Conservation (phyloP, 2,329 filamentous ascomycete species). For the Diaporthe eres region DNA sequence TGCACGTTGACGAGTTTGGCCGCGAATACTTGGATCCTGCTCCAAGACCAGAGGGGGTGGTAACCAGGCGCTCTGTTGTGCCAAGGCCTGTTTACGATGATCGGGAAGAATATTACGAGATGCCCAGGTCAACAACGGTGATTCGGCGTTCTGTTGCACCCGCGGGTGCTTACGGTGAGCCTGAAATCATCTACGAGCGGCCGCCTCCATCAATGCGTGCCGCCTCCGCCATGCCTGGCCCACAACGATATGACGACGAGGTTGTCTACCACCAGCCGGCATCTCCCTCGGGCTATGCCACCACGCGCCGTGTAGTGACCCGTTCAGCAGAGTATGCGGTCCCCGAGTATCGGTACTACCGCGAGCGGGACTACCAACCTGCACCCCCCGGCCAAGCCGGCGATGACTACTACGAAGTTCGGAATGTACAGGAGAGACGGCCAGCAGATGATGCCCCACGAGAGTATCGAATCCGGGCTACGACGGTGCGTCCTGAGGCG, state of each 20-base stretch:
- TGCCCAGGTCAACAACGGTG: slow-evolving; percentile 43
- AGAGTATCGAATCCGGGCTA: slow-evolving; percentile 68
- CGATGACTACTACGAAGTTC: slow-evolving; percentile 64
- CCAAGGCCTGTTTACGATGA: slow-evolving; percentile 53
- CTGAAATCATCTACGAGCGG: slow-evolving; percentile 77
- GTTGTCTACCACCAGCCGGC: slow-evolving; percentile 63
- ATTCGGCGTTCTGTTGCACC: slow-evolving; percentile 67
- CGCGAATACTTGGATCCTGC: slow-evolving; percentile 79
- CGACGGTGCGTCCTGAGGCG: slow-evolving; percentile 67
- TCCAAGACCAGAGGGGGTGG: slow-evolving; percentile 51
- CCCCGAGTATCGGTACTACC: slow-evolving; percentile 67
- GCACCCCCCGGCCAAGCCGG: slow-evolving; percentile 60
- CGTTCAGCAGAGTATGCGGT: slow-evolving; percentile 69
- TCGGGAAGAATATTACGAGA: slow-evolving; percentile 45
- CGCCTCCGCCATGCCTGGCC: slow-evolving; percentile 63
- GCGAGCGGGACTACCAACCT: slow-evolving; percentile 70
- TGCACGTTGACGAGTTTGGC: slow-evolving; percentile 83
- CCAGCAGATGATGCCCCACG: slow-evolving; percentile 62
- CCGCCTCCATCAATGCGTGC: slow-evolving; percentile 59
- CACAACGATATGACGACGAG: slow-evolving; percentile 65
- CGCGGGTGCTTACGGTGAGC: slow-evolving; percentile 58
- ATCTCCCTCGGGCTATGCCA: slow-evolving; percentile 62
- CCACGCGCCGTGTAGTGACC: slow-evolving; percentile 71
- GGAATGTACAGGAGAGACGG: slow-evolving; percentile 57
- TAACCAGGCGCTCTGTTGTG: slow-evolving; percentile 67